These are phyloP conservation scores for Kodamaea leandrae DNA, from an alignment of 805 yeast species.

Conservation along the genomic window DNA sequence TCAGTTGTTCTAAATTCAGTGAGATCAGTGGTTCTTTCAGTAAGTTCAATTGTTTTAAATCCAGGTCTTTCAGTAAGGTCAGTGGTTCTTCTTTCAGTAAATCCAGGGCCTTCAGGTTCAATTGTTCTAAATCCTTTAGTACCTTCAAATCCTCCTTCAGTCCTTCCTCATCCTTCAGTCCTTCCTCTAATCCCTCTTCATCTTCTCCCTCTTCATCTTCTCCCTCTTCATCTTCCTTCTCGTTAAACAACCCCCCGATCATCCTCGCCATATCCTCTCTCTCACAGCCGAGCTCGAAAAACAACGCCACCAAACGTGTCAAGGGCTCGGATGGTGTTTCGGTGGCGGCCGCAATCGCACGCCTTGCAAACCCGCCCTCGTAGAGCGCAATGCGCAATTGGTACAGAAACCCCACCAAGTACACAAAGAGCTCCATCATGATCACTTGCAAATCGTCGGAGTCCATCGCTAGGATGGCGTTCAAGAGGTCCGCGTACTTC, in stretches of 20 bases:
- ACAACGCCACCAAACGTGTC: constrained; percentile 16
- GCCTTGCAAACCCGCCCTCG: constrained; percentile 14
- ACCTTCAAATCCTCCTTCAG: not conserved
- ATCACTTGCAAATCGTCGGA: not conserved
- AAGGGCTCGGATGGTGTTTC: no score
- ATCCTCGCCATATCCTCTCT: constrained; percentile 1
- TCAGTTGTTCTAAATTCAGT: not conserved
- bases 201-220: not conserved
- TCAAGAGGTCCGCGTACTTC: constrained; percentile 13
- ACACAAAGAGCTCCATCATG: constrained; percentile 3
- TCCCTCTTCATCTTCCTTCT: not conserved
- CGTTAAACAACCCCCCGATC: not conserved
- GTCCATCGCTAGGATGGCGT: not conserved
- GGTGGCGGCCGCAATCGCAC: no score
- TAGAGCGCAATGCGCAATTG: constrained; percentile 24
- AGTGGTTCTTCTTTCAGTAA: no score
- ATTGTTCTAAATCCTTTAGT: not conserved
- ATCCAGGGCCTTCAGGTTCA: no score
- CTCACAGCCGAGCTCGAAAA: constrained; percentile 37
- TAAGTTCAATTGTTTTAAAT: no score
- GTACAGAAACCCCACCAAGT: constrained; percentile 23
- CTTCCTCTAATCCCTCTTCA: not conserved
- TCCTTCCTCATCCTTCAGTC: not conserved
- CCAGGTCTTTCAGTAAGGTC: no score
- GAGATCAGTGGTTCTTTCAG: not conserved